Evolutionary conservation across 495 filamentous ascomycete genomes (phyloP).

Genomic region (Penicillium daleae): DNA sequence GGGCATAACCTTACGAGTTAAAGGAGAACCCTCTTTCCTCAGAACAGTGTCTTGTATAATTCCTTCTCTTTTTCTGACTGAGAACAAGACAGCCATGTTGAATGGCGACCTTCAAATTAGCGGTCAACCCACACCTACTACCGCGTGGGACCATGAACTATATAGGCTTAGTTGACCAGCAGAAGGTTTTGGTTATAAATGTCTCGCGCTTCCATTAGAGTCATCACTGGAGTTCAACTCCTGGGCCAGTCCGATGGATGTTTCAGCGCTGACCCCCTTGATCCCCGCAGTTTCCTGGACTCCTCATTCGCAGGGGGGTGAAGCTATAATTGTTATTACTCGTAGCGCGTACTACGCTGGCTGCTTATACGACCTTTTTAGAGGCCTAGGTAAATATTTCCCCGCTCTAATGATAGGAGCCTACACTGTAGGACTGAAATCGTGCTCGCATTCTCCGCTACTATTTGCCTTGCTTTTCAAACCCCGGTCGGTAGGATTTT

Average conservation of each 20-base stretch:
- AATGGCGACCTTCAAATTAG: not conserved
- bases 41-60: not conserved
- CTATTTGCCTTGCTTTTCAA: not conserved
- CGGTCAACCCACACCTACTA: not conserved
- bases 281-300: conserved; percentile 10
- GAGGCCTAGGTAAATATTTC: not conserved
- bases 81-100: not conserved
- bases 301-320: not conserved
- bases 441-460: not conserved
- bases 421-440: not conserved
- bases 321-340: not conserved
- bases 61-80: not conserved
- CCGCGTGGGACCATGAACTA: not conserved
- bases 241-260: not conserved
- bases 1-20: not conserved
- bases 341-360: not conserved
- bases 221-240: not conserved
- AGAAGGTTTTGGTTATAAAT: not conserved
- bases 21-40: not conserved
- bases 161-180: not conserved
- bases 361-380: not conserved
- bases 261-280: conserved; percentile 12
- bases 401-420: not conserved
- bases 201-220: not conserved
- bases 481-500: not conserved